These are phyloP conservation scores for Aureobasidium sp. DNA, from an alignment of 2,329 filamentous ascomycete genomes.

Conservation along the genomic window DNA sequence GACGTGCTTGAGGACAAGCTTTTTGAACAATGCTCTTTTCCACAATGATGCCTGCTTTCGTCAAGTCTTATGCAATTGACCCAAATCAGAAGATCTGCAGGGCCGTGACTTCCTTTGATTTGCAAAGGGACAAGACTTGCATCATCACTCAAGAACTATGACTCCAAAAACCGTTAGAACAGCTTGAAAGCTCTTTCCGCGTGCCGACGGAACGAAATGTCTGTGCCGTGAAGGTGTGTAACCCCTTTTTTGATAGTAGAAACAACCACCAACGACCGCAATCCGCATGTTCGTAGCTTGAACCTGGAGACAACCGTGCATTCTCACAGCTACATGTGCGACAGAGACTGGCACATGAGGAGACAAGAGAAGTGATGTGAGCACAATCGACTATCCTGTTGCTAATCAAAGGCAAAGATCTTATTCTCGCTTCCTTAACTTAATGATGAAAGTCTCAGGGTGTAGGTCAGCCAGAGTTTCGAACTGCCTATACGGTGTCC, in stretches of 20 bases:
- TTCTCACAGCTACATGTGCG: too few species aligned
- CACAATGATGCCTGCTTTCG: neutral
- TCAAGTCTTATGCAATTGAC: neutral
- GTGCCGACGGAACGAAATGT: neutral
- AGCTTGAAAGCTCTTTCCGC: too few species aligned
- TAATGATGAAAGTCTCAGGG: constrained; percentile 34
- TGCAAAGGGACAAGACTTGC: neutral
- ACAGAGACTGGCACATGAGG: too few species aligned
- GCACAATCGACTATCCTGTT: neutral
- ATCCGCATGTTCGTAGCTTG: too few species aligned
- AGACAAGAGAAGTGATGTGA: neutral
- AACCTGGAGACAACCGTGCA: too few species aligned
- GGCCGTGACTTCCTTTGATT: neutral
- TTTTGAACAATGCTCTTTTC: neutral
- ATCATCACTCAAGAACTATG: neutral
- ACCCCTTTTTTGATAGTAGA: neutral
- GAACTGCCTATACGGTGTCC: constrained; percentile 24
- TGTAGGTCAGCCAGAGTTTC: constrained; percentile 27
- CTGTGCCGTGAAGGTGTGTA: neutral
- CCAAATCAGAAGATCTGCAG: neutral
- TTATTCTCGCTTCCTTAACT: constrained; percentile 15
- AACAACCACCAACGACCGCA: too few species aligned
- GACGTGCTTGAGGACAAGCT: neutral
- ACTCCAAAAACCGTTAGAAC: too few species aligned
- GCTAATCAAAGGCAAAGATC: neutral